Base-by-base conservation (phyloP, 179 eudicot species). In the Pouteria campechiana region DNA sequence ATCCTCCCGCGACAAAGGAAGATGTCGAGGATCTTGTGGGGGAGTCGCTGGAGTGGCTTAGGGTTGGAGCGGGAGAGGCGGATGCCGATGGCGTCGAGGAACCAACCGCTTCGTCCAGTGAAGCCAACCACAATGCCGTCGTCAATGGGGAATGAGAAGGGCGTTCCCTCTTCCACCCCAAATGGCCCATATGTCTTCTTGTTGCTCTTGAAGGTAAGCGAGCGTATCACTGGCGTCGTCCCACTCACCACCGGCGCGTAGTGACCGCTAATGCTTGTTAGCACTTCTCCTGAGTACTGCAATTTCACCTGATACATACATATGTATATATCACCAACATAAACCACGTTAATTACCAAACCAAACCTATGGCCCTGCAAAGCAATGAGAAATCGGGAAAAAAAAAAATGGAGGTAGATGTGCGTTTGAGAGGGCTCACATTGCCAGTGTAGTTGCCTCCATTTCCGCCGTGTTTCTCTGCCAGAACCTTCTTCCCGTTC, bases 101-200 rank as follows among this genome's bases (percentile, higher is more conserved):
- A 80, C 81, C 84, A 76, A 4, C 79, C 84, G 32, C 78, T 37
- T 18, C 65, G 68, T 39, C 84, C 90, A 47, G 60, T 70, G 34
- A 80, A 58, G 3, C 90, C 90, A 18, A 74, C 67, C 9, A 76
- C 52, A 15, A 38, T 43, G 15, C 69, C 76, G 23, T 76, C 84
- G 18, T 80, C 83, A 21, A 65, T 58, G 9, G 69, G 58, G 13
- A 80, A 58, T 3, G 60, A 50, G 49, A 80, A 80, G 3, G 81
- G 81, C 8, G 64, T 65, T 36, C 81, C 84, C 57, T 60, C 69
- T 52, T 76, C 81, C 0, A 55, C 55, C 7, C 90, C 90, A 27
- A 32, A 80, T 0, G 90, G 84, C 13, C 84, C 90, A 15, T 49
- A 73, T 6, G 55, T 76, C 56, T 74, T 65, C 25, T 17, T 29